Conservation (phyloP, 2,329 filamentous ascomycete species). For the Ceratocystis cubensis region DNA sequence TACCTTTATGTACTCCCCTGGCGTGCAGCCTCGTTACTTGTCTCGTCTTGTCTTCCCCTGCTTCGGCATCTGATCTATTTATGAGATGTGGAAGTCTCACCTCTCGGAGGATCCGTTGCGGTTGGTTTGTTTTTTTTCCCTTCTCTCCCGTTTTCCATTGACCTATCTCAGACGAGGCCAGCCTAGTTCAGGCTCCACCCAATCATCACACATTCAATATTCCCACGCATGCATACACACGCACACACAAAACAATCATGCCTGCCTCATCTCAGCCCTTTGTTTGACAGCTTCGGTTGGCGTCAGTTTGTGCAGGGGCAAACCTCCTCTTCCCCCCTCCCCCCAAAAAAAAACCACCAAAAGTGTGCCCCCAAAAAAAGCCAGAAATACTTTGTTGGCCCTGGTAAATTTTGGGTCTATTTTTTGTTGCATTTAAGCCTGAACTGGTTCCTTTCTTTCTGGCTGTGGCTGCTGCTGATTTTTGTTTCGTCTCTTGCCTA, state of each 20-base stretch:
- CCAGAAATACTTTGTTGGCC: background rate
- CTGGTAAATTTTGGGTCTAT: background rate
- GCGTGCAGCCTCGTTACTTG: background rate
- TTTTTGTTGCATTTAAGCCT: background rate
- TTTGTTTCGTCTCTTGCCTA: background rate
- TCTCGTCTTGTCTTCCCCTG: background rate
- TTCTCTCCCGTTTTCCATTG: background rate
- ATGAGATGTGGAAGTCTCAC: constrained; percentile 2
- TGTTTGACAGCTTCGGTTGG: constrained; percentile 10
- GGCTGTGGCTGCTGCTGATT: background rate
- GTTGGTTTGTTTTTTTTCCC: background rate
- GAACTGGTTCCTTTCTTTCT: background rate
- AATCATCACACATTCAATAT: background rate
- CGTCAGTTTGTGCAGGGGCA: constrained; percentile 2
- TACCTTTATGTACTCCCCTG: background rate
- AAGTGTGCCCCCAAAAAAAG: no score
- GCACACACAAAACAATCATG: background rate
- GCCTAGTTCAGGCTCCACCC: background rate
- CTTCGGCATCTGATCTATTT: background rate
- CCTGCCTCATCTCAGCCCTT: background rate
- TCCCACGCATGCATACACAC: background rate
- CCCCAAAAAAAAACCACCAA: no score
- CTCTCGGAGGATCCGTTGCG: background rate
- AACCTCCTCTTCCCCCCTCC: no score
- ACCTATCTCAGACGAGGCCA: background rate